Conservation (phyloP, 768 basidiomycete species). For the Podaxis sp. region DNA sequence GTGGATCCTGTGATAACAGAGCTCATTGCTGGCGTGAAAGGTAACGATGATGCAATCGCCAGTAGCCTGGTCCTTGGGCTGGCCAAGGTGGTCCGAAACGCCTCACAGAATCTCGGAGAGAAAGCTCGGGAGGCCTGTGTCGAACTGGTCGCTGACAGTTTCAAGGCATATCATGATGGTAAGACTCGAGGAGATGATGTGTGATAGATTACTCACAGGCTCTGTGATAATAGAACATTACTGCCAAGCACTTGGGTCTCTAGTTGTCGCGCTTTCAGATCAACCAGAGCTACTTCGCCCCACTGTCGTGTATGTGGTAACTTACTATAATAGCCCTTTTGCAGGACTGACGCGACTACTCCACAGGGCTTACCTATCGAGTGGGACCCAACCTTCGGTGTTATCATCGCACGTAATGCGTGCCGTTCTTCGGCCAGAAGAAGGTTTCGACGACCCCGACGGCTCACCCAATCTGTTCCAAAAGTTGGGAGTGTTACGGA, state of each 20-base stretch:
- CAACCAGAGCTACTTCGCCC: constrained; percentile 63
- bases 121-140: constrained; percentile 70
- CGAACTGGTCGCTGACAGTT: constrained; percentile 78
- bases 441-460: constrained; percentile 37
- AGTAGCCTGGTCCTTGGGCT: constrained; percentile 77
- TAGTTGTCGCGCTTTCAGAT: constrained; percentile 64
- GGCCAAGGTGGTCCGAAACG: constrained; percentile 71
- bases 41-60: constrained; percentile 68
- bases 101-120: constrained; percentile 72
- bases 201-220: background rate
- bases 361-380: constrained; percentile 57
- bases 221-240: constrained; percentile 56
- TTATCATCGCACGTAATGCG: constrained; percentile 62
- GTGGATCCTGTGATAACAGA: constrained; percentile 96
- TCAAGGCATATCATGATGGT: constrained; percentile 74
- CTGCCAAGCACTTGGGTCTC: constrained; percentile 57
- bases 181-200: constrained; percentile 11
- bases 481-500: constrained; percentile 56
- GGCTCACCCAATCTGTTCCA: constrained; percentile 59
- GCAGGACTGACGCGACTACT: constrained; percentile 14
- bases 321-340: background rate
- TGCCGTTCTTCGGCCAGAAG: constrained; percentile 50
- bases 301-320: constrained; percentile 59
- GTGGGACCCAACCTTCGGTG: constrained; percentile 67
- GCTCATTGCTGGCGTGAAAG: constrained; percentile 59